Evolutionary conservation across 2,329 filamentous ascomycete genomes (phyloP).

Genomic region (Colletotrichum destructivum): DNA sequence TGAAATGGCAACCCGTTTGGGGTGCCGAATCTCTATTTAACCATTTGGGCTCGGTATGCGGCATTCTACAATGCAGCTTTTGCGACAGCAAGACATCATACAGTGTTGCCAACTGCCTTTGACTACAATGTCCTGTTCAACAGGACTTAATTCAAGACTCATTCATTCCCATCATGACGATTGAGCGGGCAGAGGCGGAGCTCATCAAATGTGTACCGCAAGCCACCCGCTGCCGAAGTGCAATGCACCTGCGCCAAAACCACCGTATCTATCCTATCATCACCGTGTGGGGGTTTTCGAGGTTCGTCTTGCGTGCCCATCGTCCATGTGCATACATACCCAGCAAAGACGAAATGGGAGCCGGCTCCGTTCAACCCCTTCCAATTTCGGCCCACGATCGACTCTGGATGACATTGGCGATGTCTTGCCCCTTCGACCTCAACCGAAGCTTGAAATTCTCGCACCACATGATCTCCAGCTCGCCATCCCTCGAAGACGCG

Average conservation of each 20-base stretch:
- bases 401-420: conserved; percentile 56
- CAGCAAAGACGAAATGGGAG: background rate
- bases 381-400: conserved; percentile 56
- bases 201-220: background rate
- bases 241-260: conserved; percentile 12
- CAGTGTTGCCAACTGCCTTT: background rate
- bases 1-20: too few species aligned
- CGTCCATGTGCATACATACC: background rate
- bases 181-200: background rate
- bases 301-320: background rate
- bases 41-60: too few species aligned
- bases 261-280: background rate
- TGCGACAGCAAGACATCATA: too few species aligned
- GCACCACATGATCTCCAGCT: conserved; percentile 65
- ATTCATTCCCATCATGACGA: background rate
- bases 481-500: conserved; percentile 55
- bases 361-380: conserved; percentile 37
- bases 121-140: background rate
- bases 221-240: background rate
- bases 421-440: conserved; percentile 57
- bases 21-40: too few species aligned
- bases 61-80: too few species aligned
- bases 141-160: background rate
- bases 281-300: background rate
- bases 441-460: conserved; percentile 60